Conservation (phyloP, 2,329 filamentous ascomycete species). For the Coniochaeta sp. region DNA sequence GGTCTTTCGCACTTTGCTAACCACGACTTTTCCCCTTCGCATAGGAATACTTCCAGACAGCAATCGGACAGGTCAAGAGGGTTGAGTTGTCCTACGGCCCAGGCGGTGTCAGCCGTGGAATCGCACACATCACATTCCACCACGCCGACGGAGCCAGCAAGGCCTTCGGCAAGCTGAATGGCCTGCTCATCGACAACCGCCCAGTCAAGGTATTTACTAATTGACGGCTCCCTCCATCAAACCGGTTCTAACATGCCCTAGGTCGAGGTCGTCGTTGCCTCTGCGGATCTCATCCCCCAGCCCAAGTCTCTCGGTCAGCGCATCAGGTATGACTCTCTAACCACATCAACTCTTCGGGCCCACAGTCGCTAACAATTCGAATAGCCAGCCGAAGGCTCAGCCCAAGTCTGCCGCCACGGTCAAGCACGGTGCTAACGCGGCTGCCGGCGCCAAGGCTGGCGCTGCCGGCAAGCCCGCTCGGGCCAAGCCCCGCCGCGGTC, state of each 20-base stretch:
- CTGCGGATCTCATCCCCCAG: slow-evolving; percentile 57
- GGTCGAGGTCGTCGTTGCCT: slow-evolving; percentile 88
- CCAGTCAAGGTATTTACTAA: slow-evolving; percentile 69
- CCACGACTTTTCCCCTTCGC: slow-evolving; percentile 48
- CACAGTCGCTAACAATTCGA: slow-evolving; percentile 19
- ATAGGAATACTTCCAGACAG: slow-evolving; percentile 94
- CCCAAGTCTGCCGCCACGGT: slow-evolving; percentile 74
- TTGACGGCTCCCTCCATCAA: neutral
- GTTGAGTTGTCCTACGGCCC: slow-evolving; percentile 90
- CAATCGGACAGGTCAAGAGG: slow-evolving; percentile 83
- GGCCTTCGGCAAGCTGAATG: slow-evolving; percentile 78
- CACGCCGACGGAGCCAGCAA: slow-evolving; percentile 76
- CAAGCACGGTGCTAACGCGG: slow-evolving; percentile 46
- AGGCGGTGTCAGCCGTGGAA: slow-evolving; percentile 83
- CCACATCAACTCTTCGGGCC: slow-evolving; percentile 11
- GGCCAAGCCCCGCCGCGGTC: slow-evolving; percentile 42
- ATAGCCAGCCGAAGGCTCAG: slow-evolving; percentile 58
- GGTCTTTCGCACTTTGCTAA: slow-evolving; percentile 53
- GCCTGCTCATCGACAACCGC: slow-evolving; percentile 79
- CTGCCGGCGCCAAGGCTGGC: slow-evolving; percentile 35
- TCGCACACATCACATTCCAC: slow-evolving; percentile 81
- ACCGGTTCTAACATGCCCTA: slow-evolving; percentile 24
- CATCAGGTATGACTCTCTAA: slow-evolving; percentile 54
- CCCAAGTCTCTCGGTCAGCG: slow-evolving; percentile 74
- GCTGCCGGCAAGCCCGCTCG: slow-evolving; percentile 24